phyloP scores from a whole-genome alignment of 768 basidiomycete genomes.

The Steccherinum ochraceum region DNA sequence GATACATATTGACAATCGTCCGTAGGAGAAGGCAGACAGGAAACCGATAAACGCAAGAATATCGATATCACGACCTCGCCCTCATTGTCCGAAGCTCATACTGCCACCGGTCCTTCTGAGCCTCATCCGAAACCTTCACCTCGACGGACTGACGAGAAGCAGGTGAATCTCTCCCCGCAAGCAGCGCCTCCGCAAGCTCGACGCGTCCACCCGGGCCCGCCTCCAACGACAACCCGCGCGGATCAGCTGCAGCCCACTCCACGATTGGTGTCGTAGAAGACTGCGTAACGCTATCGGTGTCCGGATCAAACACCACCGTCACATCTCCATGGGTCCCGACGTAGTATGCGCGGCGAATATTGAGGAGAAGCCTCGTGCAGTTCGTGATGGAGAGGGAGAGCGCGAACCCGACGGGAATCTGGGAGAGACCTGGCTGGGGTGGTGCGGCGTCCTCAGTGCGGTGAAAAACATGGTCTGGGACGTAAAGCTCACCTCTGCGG shows the following conservation, averaged over 20 bases:
- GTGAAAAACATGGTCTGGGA: not conserved
- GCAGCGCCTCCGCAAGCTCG: not conserved
- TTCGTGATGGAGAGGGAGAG: slow-evolving; percentile 24
- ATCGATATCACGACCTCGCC: not conserved
- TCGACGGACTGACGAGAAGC: not conserved
- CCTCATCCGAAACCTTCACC: not conserved
- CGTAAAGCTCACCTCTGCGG: slow-evolving; percentile 15
- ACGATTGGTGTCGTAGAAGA: not conserved
- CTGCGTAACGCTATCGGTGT: not conserved
- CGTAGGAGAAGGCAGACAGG: no score
- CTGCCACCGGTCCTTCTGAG: not conserved
- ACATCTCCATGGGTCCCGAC: slow-evolving; percentile 6
- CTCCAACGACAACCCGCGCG: not conserved
- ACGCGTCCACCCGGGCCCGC: not conserved
- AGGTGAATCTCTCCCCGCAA: not conserved
- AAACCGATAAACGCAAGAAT: no score
- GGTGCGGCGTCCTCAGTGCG: not conserved
- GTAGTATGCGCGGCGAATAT: slow-evolving; percentile 26
- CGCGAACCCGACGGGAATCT: slow-evolving; percentile 24
- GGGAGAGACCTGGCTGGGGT: slow-evolving; percentile 18
- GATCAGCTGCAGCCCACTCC: not conserved
- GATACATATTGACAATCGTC: not conserved
- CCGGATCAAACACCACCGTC: not conserved
- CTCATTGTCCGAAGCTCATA: not conserved
- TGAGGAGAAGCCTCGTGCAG: slow-evolving; percentile 25